Base-by-base conservation (phyloP, 2,329 filamentous ascomycete species). In the Chaetomiaceae sp. region DNA sequence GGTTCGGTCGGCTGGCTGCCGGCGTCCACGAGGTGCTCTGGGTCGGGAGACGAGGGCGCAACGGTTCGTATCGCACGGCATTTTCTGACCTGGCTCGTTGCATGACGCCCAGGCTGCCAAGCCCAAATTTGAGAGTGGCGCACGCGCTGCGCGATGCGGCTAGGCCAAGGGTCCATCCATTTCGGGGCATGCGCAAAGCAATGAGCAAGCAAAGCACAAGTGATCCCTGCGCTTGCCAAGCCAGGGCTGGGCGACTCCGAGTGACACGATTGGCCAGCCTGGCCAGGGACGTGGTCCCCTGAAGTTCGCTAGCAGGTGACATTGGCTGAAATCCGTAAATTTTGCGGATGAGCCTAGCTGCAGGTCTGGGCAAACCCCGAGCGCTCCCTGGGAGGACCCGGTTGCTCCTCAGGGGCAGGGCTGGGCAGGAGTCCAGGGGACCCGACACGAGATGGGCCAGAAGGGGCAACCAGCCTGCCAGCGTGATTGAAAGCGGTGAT, bases 241-340 rank as follows among this genome's bases (percentile, higher is more conserved):
- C 5, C 14, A 7, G 9, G 20, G 17, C 42, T 37, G 43, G 17
- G 34, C 33, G n/a, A 27, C 38, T 37, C 25, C 7, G 37, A n/a
- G 45, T n/a, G 7, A 20, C 17, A 31, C 29, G 47, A 57, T 58
- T 61, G 57, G 57, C 39, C 47, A 11, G 45, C 25, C 38, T 17
- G 38, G 25, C 38, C 22, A 25, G 19, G 40, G 49, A 20, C 39
- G 38, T 55, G 59, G 38, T 47, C 37, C 52, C 34, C 49, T 58
- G 9, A 23, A 54, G 50, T 40, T 45, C 42, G 53, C 50, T 51
- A 56, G 50, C 44, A 55, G 58, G 55, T 59, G 48, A 54, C 56
- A 59, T 57, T 58, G 23, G 46, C 25, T 49, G 39, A 39, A 29
- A 23, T 34, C 47, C 37, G 44, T 33, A 36, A n/a, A 53, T 51